These are phyloP conservation scores for Actinomucor elegans DNA, from an alignment of 371 early-diverging fungal species.

Conservation along the genomic window DNA sequence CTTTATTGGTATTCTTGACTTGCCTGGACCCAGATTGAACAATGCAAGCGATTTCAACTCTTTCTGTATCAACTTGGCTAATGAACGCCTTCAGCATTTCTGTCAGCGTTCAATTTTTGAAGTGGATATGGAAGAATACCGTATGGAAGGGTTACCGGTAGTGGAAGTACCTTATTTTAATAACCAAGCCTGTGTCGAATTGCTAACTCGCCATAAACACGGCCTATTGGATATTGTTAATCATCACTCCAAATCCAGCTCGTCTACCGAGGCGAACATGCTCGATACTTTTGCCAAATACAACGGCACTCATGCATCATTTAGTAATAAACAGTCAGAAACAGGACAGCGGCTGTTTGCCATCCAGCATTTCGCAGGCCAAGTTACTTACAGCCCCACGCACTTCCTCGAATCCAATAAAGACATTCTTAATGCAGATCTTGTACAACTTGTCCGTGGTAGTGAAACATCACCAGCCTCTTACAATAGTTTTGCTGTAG, in stretches of 20 bases:
- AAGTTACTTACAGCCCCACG: slow-evolving; percentile 73
- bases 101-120: slow-evolving; percentile 69
- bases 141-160: slow-evolving; percentile 59
- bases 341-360: slow-evolving; percentile 47
- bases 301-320: slow-evolving; percentile 47
- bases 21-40: slow-evolving; percentile 33
- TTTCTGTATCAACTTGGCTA: slow-evolving; percentile 81
- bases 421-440: slow-evolving; percentile 76
- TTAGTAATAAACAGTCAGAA: slow-evolving; percentile 36
- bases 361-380: slow-evolving; percentile 80
- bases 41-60: slow-evolving; percentile 32
- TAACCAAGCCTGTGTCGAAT: slow-evolving; percentile 54
- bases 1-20: slow-evolving; percentile 76
- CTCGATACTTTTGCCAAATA: slow-evolving; percentile 40
- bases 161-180: slow-evolving; percentile 45
- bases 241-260: slow-evolving; percentile 38
- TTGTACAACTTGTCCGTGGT: slow-evolving; percentile 68
- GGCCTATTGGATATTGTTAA: slow-evolving; percentile 65
- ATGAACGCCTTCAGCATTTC: slow-evolving; percentile 79
- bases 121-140: slow-evolving; percentile 47
- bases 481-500: slow-evolving; percentile 45
- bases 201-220: slow-evolving; percentile 47
- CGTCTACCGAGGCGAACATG: slow-evolving; percentile 39
- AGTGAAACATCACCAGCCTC: slow-evolving; percentile 42
- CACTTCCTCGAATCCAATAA: slow-evolving; percentile 75